These are phyloP conservation scores for Camelina laxa DNA, from an alignment of 345 rosid species.

Conservation along the genomic window DNA sequence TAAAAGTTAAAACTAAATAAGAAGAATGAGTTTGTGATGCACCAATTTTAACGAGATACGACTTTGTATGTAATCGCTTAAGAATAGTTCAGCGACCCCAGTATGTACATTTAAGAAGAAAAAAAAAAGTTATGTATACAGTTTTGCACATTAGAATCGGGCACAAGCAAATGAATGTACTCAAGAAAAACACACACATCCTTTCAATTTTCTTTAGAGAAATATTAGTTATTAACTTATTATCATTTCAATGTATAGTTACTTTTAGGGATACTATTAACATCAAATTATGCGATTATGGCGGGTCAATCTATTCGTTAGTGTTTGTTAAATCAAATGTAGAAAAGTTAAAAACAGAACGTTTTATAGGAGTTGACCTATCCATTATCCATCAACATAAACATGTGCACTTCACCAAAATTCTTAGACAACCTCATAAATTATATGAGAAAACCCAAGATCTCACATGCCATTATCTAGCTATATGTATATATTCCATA, in stretches of 20 bases:
- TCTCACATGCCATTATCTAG: constrained; percentile 34
- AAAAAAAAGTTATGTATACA: background rate
- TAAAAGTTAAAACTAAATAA: background rate
- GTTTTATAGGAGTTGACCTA: constrained; percentile 41
- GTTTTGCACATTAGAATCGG: background rate
- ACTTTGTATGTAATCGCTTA: background rate
- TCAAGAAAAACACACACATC: background rate
- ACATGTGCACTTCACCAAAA: constrained; percentile 51
- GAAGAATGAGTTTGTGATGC: background rate
- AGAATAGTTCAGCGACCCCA: constrained; percentile 15
- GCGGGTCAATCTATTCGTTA: background rate
- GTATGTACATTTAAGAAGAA: background rate
- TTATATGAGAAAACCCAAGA: constrained; percentile 16
- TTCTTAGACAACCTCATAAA: constrained; percentile 42
- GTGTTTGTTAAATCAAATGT: constrained; percentile 18
- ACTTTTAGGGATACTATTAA: background rate
- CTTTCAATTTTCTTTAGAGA: background rate
- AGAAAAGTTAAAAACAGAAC: constrained; percentile 23
- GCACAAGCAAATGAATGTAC: constrained; percentile 5
- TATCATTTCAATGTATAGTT: background rate
- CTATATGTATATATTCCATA: constrained; percentile 21
- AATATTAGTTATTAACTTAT: background rate
- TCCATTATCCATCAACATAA: constrained; percentile 39
- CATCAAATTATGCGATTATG: background rate
- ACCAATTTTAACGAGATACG: background rate